Conservation (phyloP, 495 filamentous ascomycete genomes). For the Astrothelium macrocarpum region DNA sequence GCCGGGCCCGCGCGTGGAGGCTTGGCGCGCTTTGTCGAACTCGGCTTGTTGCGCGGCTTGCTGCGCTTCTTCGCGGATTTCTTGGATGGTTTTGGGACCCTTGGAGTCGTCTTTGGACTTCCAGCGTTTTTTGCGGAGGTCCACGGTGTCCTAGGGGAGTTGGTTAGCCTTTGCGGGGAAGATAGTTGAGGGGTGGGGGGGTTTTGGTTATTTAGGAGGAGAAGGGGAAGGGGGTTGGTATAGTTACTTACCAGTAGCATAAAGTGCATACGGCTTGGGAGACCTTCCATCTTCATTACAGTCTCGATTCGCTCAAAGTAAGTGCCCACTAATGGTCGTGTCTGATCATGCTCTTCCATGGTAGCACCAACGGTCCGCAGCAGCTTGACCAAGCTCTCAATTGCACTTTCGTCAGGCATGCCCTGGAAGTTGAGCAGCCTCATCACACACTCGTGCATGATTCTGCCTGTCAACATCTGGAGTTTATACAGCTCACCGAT, state of each 20-base stretch:
- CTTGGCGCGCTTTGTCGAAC: constrained; percentile 49
- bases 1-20: constrained; percentile 46
- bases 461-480: constrained; percentile 94
- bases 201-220: too few relatives aligned
- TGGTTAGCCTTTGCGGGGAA: neutral
- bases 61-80: constrained; percentile 77
- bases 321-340: constrained; percentile 72
- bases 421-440: constrained; percentile 94
- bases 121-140: constrained; percentile 70
- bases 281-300: constrained; percentile 55
- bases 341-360: constrained; percentile 65
- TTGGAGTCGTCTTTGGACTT: constrained; percentile 77
- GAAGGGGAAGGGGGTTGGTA: too few relatives aligned
- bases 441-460: constrained; percentile 99
- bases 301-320: constrained; percentile 82
- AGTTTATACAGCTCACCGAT: constrained; percentile 99
- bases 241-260: constrained; percentile 70
- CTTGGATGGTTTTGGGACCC: constrained; percentile 89
- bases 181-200: too few relatives aligned
- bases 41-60: constrained; percentile 59
- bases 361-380: constrained; percentile 82
- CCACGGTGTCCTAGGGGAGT: constrained; percentile 78
- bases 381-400: constrained; percentile 88
- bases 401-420: constrained; percentile 85
- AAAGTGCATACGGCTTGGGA: constrained; percentile 82